Base-by-base conservation (phyloP, 2,329 filamentous ascomycete species). In the Fusarium sp. region DNA sequence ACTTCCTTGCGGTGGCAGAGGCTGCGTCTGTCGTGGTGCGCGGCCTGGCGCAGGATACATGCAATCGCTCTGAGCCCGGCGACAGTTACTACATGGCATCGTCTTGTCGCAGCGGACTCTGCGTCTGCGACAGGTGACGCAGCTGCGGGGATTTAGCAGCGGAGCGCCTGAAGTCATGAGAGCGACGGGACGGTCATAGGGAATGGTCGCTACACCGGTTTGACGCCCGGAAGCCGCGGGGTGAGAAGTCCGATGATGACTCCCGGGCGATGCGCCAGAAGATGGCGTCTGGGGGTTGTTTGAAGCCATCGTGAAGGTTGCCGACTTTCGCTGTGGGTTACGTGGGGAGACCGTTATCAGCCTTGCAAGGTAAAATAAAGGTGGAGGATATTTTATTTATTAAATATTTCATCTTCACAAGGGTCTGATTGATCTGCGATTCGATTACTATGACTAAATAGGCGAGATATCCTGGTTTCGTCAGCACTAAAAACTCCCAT, bases 91-190 rank as follows among this genome's bases (percentile, higher is more conserved):
- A 77, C 91, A 94, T 14, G 91, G 90, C 82, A 92, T 88, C 70
- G 87, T 84, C 81, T 93, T 94, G 80, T 94, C 91, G 82, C 92
- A 94, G 72, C 91, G 91, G 47, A 94, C 91, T 78, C 92, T 91
- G 59, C 89, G 82, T 40, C 83, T 80, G 17, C 83, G 79, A 65
- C 83, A 85, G 21, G 81, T 84, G 13, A 84, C 81, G 65, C 83
- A 84, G 52, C 82, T 84, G 34, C 83, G 79, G 17, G 83, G 83
- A 62, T 84, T 84, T 38, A 84, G 57, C 33, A 77, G 46, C 75
- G 24, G 78, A 74, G 33, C 67, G 33, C 47, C 75, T 63, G 51
- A 76, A 55, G 66, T 74, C 71, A 53, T 69, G 22, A 71, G 40
- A 4, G 67, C 67, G 17, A 70, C 67, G 4, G 67, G 67, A 31